Conservation (phyloP, 768 basidiomycete species). For the Leccinum rimulosum region DNA sequence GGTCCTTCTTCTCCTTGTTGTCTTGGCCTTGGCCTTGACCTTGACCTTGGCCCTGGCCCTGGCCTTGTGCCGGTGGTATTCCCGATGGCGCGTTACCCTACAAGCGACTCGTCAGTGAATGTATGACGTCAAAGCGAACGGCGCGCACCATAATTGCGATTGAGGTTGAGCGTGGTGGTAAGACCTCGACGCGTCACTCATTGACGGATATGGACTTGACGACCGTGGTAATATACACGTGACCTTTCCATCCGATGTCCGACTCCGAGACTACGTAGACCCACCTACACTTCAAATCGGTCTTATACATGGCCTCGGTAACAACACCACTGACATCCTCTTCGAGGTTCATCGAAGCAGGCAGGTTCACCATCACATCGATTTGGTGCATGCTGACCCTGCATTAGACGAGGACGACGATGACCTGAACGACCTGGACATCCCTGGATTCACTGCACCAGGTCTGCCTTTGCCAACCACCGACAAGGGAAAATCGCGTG, state of each 20-base stretch:
- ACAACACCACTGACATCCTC: constrained; percentile 55
- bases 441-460: constrained; percentile 77
- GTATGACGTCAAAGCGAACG: neutral
- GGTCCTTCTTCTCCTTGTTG: constrained; percentile 45
- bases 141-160: constrained; percentile 24
- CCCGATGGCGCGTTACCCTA: constrained; percentile 80
- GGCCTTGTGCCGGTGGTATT: constrained; percentile 35
- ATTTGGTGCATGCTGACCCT: constrained; percentile 2
- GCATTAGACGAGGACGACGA: constrained; percentile 64
- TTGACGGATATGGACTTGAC: constrained; percentile 24
- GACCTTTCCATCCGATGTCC: constrained; percentile 10
- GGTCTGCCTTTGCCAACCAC: constrained; percentile 42
- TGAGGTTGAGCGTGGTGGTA: constrained; percentile 1
- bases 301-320: constrained; percentile 20
- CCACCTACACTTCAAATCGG: neutral
- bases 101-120: constrained; percentile 6
- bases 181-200: constrained; percentile 44
- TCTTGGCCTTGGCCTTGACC: constrained; percentile 48
- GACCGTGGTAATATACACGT: constrained; percentile 25
- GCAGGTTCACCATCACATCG: constrained; percentile 32
- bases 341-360: constrained; percentile 81
- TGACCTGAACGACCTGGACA: constrained; percentile 77
- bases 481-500: constrained; percentile 74
- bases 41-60: constrained; percentile 35
- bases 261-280: neutral